phyloP scores from a whole-genome alignment of 352 stramenopile species.

The Pilasporangium apinafurcum region DNA sequence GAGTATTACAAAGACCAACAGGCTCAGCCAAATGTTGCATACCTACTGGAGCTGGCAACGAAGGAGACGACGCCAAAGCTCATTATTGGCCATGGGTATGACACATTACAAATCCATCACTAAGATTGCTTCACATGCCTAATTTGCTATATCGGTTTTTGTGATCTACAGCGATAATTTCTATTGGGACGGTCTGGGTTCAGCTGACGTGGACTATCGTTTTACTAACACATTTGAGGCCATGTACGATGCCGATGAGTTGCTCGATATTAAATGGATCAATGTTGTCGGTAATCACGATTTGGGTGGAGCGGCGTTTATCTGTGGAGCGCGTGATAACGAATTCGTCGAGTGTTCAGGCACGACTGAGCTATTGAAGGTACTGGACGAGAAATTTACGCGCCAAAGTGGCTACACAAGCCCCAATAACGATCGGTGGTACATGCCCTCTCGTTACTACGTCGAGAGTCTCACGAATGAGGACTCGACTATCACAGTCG shows the following conservation, averaged over 20 bases:
- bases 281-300: constrained; percentile 74
- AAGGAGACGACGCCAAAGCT: constrained; percentile 51
- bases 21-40: constrained; percentile 54
- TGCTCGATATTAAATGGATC: constrained; percentile 59
- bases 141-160: background rate
- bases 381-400: constrained; percentile 61
- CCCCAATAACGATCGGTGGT: constrained; percentile 59
- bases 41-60: constrained; percentile 55
- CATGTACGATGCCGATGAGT: constrained; percentile 43
- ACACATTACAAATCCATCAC: no score
- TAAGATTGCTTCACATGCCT: background rate
- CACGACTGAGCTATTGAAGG: constrained; percentile 50
- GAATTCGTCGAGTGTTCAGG: constrained; percentile 51
- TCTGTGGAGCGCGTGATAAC: constrained; percentile 65
- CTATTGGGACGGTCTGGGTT: constrained; percentile 70
- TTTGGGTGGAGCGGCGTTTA: constrained; percentile 64
- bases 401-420: constrained; percentile 53
- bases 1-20: constrained; percentile 75
- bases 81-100: constrained; percentile 51
- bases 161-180: constrained; percentile 33
- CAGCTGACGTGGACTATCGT: constrained; percentile 54
- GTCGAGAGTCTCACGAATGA: constrained; percentile 34
- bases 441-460: constrained; percentile 62
- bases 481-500: constrained; percentile 30
- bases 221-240: constrained; percentile 62